Evolutionary conservation across 495 filamentous ascomycete genomes (phyloP).

Genomic region (Lineolata rhizophorae): DNA sequence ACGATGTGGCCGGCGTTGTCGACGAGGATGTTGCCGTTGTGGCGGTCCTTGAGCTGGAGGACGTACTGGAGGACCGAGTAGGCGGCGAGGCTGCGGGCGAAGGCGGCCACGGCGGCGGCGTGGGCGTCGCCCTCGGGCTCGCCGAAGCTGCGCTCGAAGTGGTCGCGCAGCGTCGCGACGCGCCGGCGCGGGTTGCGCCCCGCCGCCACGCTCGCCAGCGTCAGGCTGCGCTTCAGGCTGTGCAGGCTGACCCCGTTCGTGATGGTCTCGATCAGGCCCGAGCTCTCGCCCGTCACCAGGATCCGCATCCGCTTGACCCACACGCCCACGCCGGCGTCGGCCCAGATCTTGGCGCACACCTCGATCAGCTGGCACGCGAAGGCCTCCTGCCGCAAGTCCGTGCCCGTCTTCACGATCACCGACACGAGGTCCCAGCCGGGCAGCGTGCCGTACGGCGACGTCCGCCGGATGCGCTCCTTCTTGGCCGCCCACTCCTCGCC

Average conservation of each 20-base stretch:
- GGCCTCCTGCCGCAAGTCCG: slow-evolving; percentile 54
- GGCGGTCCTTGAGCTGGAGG: slow-evolving; percentile 57
- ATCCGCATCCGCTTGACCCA: slow-evolving; percentile 69
- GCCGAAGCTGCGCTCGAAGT: slow-evolving; percentile 56
- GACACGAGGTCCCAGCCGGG: slow-evolving; percentile 62
- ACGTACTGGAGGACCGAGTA: slow-evolving; percentile 60
- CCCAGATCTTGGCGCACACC: slow-evolving; percentile 54
- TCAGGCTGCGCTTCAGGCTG: slow-evolving; percentile 52
- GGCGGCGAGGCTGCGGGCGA: slow-evolving; percentile 45
- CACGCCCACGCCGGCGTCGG: slow-evolving; percentile 44
- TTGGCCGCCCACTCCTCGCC: slow-evolving; percentile 58
- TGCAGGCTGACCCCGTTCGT: slow-evolving; percentile 59
- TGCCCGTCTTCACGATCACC: slow-evolving; percentile 62
- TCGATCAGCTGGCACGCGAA: slow-evolving; percentile 60
- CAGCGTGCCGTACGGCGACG: slow-evolving; percentile 56
- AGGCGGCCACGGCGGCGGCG: slow-evolving; percentile 40
- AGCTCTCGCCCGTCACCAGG: slow-evolving; percentile 55
- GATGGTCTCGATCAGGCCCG: slow-evolving; percentile 59
- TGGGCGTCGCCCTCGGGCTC: slow-evolving; percentile 36
- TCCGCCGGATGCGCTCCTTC: slow-evolving; percentile 52
- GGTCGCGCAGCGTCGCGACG: slow-evolving; percentile 52
- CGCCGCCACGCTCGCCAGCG: slow-evolving; percentile 39
- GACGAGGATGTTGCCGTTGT: slow-evolving; percentile 61
- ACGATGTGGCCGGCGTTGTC: slow-evolving; percentile 63
- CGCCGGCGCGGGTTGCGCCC: slow-evolving; percentile 42